phyloP scores from a whole-genome alignment of 305 asterid species.

The Plantago rigida region DNA sequence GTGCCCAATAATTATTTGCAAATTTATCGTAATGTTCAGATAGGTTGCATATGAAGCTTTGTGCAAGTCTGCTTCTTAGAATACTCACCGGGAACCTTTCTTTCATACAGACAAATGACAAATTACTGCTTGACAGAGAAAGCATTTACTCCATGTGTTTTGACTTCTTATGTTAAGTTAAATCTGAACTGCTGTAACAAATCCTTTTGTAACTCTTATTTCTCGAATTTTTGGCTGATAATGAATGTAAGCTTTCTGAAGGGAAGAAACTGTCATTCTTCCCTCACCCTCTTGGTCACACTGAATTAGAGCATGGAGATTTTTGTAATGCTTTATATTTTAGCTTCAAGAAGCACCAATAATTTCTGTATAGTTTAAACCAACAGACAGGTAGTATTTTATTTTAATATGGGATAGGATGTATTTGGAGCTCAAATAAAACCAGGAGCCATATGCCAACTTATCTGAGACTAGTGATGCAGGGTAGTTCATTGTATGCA shows the following conservation, averaged over 20 bases:
- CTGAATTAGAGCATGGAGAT: conserved; percentile 6
- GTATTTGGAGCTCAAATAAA: conserved; percentile 20
- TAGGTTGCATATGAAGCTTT: conserved; percentile 29
- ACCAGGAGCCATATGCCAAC: conserved; percentile 17
- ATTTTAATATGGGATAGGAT: not conserved
- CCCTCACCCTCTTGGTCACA: conserved; percentile 12
- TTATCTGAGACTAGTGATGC: conserved; percentile 15
- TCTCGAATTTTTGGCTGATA: conserved; percentile 8
- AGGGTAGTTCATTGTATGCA: conserved; percentile 3
- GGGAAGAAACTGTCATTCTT: conserved; percentile 5
- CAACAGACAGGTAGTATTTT: too few relatives aligned
- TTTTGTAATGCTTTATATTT: too few relatives aligned
- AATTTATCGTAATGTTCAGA: conserved; percentile 21
- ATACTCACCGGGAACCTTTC: conserved; percentile 3
- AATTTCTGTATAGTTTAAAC: too few relatives aligned
- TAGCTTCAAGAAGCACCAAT: too few relatives aligned
- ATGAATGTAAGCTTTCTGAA: not conserved
- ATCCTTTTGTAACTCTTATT: conserved; percentile 13
- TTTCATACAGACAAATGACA: not conserved
- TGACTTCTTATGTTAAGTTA: conserved; percentile 14
- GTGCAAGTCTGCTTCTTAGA: not conserved
- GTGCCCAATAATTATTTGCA: conserved; percentile 32
- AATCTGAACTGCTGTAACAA: conserved; percentile 19
- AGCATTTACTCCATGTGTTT: not conserved
- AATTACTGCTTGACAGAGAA: too few relatives aligned